Evolutionary conservation across 73 alveolate genomes (phyloP).

Genomic region (Tetrahymena thermophila): DNA sequence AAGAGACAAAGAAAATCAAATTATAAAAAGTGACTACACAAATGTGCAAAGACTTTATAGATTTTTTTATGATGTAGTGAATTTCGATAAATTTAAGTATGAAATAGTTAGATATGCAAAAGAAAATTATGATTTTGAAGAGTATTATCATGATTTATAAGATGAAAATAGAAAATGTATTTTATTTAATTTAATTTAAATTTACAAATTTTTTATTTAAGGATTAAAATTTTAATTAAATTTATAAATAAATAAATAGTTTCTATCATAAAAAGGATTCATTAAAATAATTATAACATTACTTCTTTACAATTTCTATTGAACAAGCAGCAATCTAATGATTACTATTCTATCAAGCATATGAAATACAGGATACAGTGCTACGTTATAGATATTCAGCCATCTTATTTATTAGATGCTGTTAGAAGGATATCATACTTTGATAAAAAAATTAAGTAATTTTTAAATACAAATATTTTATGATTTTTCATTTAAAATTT

Average conservation of each 20-base stretch:
- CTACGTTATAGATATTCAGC: not conserved
- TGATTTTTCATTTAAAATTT: not conserved
- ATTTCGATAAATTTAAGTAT: no score
- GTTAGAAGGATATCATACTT: not conserved
- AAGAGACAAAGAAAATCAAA: not conserved
- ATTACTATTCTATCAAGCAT: not conserved
- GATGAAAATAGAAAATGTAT: not conserved
- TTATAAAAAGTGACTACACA: not conserved
- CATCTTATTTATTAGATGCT: not conserved
- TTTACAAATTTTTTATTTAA: no score
- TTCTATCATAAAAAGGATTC: not conserved
- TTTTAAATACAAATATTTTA: no score
- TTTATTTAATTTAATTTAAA: no score
- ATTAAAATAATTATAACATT: no score
- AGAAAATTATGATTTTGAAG: not conserved
- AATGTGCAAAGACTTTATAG: not conserved
- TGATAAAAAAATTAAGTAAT: not conserved
- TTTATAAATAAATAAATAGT: no score
- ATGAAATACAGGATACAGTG: not conserved
- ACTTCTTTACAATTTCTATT: not conserved
- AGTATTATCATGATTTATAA: not conserved
- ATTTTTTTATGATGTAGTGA: not conserved
- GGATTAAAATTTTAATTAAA: no score
- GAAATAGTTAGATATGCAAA: not conserved
- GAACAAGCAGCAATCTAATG: not conserved